phyloP scores from a whole-genome alignment of 1,139 yeast species.

The Candida glucosophila region DNA sequence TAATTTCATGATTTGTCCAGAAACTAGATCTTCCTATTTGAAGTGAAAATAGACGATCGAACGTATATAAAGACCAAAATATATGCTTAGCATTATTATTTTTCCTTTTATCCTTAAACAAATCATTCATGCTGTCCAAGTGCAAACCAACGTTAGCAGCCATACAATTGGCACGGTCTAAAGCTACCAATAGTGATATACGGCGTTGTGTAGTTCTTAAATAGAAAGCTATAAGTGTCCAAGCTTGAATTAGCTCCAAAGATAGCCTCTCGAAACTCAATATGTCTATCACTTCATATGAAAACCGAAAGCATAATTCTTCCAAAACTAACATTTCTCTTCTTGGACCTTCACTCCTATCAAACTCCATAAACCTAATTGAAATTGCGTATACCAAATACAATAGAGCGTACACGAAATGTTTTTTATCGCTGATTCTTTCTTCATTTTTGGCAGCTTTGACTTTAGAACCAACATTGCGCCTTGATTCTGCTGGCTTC shows the following conservation, averaged over 20 bases:
- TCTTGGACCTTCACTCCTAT: slow-evolving; percentile 26
- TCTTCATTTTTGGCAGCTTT: slow-evolving; percentile 9
- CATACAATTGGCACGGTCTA: slow-evolving; percentile 49
- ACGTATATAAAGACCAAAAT: slow-evolving; percentile 49
- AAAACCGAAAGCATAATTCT: slow-evolving; percentile 44
- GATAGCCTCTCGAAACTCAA: slow-evolving; percentile 63
- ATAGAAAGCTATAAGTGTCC: slow-evolving; percentile 49
- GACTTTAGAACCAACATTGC: slow-evolving; percentile 5
- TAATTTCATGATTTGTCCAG: slow-evolving; percentile 28
- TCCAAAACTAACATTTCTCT: slow-evolving; percentile 29
- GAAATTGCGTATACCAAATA: slow-evolving; percentile 44
- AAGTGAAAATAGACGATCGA: slow-evolving; percentile 47
- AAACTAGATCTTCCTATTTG: slow-evolving; percentile 47
- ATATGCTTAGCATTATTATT: slow-evolving; percentile 41
- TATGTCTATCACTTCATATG: slow-evolving; percentile 36
- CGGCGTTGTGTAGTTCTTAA: slow-evolving; percentile 51
- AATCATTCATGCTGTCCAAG: slow-evolving; percentile 12
- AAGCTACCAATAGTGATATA: slow-evolving; percentile 43
- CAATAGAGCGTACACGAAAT: slow-evolving; percentile 45
- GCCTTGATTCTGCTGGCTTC: slow-evolving; percentile 32
- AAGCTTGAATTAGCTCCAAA: slow-evolving; percentile 54
- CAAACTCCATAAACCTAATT: slow-evolving; percentile 45
- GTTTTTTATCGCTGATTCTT: slow-evolving; percentile 22
- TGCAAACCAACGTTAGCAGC: slow-evolving; percentile 51
- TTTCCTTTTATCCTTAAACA: not conserved